Conservation (phyloP, 441 rosid species). For the Melastoma candidum region DNA sequence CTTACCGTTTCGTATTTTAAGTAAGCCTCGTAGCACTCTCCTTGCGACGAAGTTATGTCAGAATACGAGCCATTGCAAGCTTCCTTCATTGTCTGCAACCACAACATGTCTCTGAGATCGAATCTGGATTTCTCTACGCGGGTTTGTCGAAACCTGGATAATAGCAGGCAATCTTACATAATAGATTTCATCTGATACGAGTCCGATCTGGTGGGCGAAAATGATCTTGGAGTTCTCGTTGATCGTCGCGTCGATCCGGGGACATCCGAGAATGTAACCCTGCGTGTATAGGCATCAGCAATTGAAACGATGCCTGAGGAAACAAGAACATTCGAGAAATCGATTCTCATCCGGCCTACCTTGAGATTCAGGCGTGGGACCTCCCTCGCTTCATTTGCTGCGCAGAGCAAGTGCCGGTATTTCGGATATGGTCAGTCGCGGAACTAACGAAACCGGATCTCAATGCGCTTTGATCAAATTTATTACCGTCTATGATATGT, state of each 20-base stretch:
- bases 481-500: constrained; percentile 6
- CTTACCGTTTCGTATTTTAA: too few relatives aligned
- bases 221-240: constrained; percentile 3
- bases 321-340: neutral
- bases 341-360: neutral
- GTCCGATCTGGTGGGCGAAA: too few relatives aligned
- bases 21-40: too few relatives aligned
- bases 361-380: constrained; percentile 9
- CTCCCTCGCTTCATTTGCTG: constrained; percentile 4
- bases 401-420: neutral
- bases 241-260: constrained; percentile 5
- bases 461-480: neutral
- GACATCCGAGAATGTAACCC: constrained; percentile 12
- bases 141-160: constrained; percentile 1
- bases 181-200: too few relatives aligned
- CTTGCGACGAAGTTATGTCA: too few relatives aligned
- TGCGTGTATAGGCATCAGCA: neutral
- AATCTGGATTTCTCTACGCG: too few relatives aligned
- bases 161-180: constrained; percentile 15
- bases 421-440: neutral
- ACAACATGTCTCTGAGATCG: too few relatives aligned
- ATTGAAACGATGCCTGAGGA: neutral
- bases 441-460: neutral
- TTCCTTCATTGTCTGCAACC: too few relatives aligned
- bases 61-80: too few relatives aligned